Percentiles rank a stretch among this genome's conserved stretches.
phyloP scores from a whole-genome alignment of 1,284 basidiomycete genomes.

The Peniophora sp. region DNA sequence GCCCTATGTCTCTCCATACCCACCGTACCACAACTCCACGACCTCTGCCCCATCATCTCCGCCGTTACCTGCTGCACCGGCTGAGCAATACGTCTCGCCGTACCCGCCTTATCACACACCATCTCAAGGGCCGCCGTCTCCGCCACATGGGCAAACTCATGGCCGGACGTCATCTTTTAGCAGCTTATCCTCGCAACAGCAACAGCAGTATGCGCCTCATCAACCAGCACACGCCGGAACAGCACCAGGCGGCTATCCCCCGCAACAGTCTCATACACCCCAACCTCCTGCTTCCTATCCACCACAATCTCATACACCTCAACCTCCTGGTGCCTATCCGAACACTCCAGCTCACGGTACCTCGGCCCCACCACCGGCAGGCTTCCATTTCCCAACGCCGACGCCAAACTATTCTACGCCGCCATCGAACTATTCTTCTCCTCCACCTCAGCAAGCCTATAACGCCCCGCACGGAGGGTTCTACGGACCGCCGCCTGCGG shows the following conservation, averaged over 20 bases:
- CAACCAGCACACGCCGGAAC: neutral
- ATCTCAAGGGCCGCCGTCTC: neutral
- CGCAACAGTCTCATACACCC: neutral
- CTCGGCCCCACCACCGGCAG: neutral
- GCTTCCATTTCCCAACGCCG: neutral
- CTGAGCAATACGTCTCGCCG: neutral
- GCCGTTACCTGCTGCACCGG: neutral
- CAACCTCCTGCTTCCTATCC: neutral
- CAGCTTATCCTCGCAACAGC: neutral
- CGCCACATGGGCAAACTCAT: neutral
- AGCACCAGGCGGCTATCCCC: conserved; percentile 2
- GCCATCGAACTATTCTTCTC: neutral
- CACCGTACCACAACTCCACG: neutral
- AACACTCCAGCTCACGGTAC: too few species aligned
- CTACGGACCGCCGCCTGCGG: conserved; percentile 3
- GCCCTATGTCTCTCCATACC: neutral
- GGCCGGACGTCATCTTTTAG: neutral
- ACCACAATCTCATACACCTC: neutral
- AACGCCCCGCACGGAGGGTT: conserved; percentile 1
- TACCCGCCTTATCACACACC: neutral
- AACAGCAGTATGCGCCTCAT: neutral
- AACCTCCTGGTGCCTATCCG: neutral
- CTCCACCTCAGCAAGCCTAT: neutral
- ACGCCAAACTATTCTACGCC: neutral
- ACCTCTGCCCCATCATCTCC: conserved; percentile 7